phyloP scores from a whole-genome alignment of 1,284 basidiomycete genomes.

The Sparassis latifolia region DNA sequence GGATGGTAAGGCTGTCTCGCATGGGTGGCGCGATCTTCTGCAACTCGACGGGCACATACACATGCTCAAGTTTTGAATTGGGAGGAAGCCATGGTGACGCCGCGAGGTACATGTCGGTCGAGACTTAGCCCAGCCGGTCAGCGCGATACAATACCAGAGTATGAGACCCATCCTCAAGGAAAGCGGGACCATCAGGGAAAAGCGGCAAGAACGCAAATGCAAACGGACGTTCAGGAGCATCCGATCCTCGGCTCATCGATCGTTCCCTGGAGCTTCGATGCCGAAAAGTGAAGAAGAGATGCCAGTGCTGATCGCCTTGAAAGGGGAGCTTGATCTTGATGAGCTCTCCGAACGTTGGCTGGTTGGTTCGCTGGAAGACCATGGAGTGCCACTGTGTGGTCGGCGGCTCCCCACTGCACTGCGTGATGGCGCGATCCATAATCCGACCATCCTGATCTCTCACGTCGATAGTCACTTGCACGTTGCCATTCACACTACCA shows the following conservation, averaged over 20 bases:
- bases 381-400: slow-evolving; percentile 84
- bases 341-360: slow-evolving; percentile 90
- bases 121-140: slow-evolving; percentile 58
- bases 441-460: slow-evolving; percentile 68
- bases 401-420: slow-evolving; percentile 81
- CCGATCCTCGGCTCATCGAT: slow-evolving; percentile 30
- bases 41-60: slow-evolving; percentile 57
- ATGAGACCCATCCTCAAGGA: slow-evolving; percentile 90
- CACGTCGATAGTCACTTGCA: slow-evolving; percentile 91
- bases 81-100: slow-evolving; percentile 53
- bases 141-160: slow-evolving; percentile 78
- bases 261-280: slow-evolving; percentile 62
- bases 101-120: slow-evolving; percentile 65
- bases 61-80: slow-evolving; percentile 52
- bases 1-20: slow-evolving; percentile 76
- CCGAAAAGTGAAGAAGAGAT: slow-evolving; percentile 92
- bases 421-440: slow-evolving; percentile 71
- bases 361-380: slow-evolving; percentile 80
- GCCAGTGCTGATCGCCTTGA: slow-evolving; percentile 71
- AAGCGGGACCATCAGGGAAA: slow-evolving; percentile 72
- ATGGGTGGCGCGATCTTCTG: slow-evolving; percentile 61
- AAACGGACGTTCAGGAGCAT: slow-evolving; percentile 68
- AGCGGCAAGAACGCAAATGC: slow-evolving; percentile 92
- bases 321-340: slow-evolving; percentile 82
- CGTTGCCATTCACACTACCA: slow-evolving; percentile 56